phyloP scores from a whole-genome alignment of 2,329 filamentous ascomycete genomes.

The Madurella mycetomatis region DNA sequence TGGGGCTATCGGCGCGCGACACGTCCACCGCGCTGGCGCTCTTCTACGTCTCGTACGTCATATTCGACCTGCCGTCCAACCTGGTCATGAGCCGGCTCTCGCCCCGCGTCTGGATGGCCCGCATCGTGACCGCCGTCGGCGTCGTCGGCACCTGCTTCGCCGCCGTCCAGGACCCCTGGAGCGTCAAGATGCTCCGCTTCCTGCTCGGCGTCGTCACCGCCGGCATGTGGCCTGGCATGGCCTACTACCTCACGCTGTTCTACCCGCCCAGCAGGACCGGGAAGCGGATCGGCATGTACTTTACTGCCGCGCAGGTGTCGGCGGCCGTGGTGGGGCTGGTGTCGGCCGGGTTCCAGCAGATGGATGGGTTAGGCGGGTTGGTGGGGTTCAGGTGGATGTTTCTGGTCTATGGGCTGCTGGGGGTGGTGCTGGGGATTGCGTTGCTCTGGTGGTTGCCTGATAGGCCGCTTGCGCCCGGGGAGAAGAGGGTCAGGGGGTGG shows the following conservation, averaged over 20 bases:
- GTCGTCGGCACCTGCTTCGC: slow-evolving; percentile 80
- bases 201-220: slow-evolving; percentile 83
- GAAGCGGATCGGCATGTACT: slow-evolving; percentile 86
- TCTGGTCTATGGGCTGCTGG: slow-evolving; percentile 75
- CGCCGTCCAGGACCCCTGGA: slow-evolving; percentile 77
- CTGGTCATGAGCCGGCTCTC: slow-evolving; percentile 81
- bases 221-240: slow-evolving; percentile 94
- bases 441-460: slow-evolving; percentile 91
- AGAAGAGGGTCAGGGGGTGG: slow-evolving; percentile 46
- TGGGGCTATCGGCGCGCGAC: slow-evolving; percentile 68
- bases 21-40: slow-evolving; percentile 79
- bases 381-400: slow-evolving; percentile 94
- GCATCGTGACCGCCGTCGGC: slow-evolving; percentile 84
- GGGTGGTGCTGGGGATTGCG: slow-evolving; percentile 63
- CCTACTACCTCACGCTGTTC: slow-evolving; percentile 86
- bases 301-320: slow-evolving; percentile 82
- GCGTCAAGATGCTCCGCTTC: slow-evolving; percentile 80
- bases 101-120: slow-evolving; percentile 85
- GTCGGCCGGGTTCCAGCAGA: slow-evolving; percentile 85
- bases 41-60: slow-evolving; percentile 88
- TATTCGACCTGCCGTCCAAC: slow-evolving; percentile 87
- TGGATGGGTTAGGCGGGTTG: slow-evolving; percentile 73
- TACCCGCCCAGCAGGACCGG: slow-evolving; percentile 83
- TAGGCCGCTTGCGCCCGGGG: slow-evolving; percentile 69
- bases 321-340: slow-evolving; percentile 85